Conservation (phyloP, 148 eudicot genomes). For the Gaultheria prostrata region DNA sequence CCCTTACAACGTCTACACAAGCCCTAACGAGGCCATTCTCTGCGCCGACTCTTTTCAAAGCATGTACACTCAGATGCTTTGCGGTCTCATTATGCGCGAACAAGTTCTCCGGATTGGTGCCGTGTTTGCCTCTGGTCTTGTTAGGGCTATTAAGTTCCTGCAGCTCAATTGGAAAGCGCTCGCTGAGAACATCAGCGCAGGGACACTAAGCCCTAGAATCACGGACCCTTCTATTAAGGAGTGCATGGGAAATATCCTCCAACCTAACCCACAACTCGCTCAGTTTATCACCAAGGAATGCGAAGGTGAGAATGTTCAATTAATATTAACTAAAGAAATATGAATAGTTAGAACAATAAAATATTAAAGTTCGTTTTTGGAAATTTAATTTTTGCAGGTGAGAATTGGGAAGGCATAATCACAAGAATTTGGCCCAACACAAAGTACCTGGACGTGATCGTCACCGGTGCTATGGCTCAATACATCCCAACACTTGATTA, state of each 20-base stretch:
- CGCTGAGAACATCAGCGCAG: constrained; percentile 44
- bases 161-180: constrained; percentile 52
- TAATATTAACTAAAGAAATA: background rate
- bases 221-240: constrained; percentile 42
- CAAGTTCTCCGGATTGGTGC: constrained; percentile 69
- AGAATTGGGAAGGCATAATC: constrained; percentile 78
- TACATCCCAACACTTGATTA: constrained; percentile 68
- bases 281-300: constrained; percentile 41
- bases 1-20: constrained; percentile 66
- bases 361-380: no score
- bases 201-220: constrained; percentile 40
- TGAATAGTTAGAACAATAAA: no score
- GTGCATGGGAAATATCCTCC: constrained; percentile 39
- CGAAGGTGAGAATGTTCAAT: background rate
- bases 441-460: constrained; percentile 66
- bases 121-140: constrained; percentile 80
- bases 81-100: constrained; percentile 58
- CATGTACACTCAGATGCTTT: constrained; percentile 87
- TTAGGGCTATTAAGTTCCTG: constrained; percentile 73
- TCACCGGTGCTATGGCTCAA: constrained; percentile 74
- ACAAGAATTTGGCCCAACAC: constrained; percentile 77
- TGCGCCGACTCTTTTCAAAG: constrained; percentile 74
- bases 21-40: constrained; percentile 70
- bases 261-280: constrained; percentile 56
- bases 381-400: constrained; percentile 15